Percentiles rank a stretch among this genome's conserved stretches.
phyloP scores from a whole-genome alignment of 2,329 filamentous ascomycete species.

The Dactylonectria macrodidyma region DNA sequence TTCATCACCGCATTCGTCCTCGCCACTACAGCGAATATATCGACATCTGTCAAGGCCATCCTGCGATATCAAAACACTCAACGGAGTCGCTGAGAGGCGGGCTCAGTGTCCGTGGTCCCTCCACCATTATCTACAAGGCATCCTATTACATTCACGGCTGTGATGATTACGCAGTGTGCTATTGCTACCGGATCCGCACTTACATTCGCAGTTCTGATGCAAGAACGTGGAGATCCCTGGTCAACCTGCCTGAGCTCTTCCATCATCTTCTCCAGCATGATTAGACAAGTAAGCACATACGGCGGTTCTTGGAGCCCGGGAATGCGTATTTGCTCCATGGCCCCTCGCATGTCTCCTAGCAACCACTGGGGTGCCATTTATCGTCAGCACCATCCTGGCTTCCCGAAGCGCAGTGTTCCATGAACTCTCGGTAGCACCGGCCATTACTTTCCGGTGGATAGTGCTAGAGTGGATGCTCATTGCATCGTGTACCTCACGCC shows the following conservation, averaged over 20 bases:
- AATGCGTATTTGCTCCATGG: not conserved
- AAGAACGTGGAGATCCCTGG: no score
- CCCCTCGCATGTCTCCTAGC: conserved; percentile 1
- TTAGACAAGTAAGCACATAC: conserved; percentile 6
- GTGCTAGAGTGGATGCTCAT: no score
- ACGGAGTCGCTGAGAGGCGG: not conserved
- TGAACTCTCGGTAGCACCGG: no score
- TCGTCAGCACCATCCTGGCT: conserved; percentile 1
- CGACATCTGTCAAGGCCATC: not conserved
- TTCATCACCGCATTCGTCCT: not conserved
- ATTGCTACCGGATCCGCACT: not conserved
- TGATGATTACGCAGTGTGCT: not conserved
- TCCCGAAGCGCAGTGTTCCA: no score
- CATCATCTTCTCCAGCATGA: not conserved
- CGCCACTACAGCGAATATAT: not conserved
- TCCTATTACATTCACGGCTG: not conserved
- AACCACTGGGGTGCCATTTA: conserved; percentile 1
- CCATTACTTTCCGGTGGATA: no score
- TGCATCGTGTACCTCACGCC: no score
- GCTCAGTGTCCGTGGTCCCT: conserved; percentile 4
- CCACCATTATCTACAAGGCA: conserved; percentile 1
- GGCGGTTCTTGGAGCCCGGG: not conserved
- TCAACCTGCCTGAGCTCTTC: conserved; percentile 1
- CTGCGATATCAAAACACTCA: conserved; percentile 3
- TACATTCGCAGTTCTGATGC: no score